Evolutionary conservation across 139 green algal species (phyloP).

Genomic region (Auxenochlorella pyrenoidosa): DNA sequence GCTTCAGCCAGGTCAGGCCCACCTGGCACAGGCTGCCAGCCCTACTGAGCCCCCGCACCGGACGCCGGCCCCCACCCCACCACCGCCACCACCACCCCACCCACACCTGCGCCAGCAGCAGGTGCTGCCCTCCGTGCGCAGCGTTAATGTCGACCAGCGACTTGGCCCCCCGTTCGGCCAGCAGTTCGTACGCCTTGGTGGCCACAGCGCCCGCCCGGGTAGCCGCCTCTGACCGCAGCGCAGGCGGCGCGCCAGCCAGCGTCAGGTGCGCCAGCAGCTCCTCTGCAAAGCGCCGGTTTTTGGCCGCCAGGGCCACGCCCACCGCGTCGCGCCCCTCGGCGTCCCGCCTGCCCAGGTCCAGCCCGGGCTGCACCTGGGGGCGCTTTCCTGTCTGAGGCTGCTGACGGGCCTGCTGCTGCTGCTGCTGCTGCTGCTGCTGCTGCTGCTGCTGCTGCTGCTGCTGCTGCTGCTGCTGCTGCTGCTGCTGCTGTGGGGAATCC

Average conservation of each 20-base stretch:
- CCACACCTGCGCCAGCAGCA: conserved; percentile 1
- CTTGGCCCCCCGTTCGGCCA: not conserved
- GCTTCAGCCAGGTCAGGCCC: too few species aligned
- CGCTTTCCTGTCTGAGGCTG: not conserved
- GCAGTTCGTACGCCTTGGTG: not conserved
- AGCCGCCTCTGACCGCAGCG: not conserved
- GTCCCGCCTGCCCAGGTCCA: conserved; percentile 3
- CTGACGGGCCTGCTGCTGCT: not conserved
- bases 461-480: not conserved
- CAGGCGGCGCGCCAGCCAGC: not conserved
- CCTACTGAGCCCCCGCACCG: too few species aligned
- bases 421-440: not conserved
- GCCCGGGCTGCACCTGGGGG: not conserved
- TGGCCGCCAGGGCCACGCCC: not conserved
- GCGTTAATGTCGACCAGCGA: not conserved
- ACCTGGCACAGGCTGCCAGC: too few species aligned
- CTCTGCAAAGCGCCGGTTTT: conserved; percentile 11
- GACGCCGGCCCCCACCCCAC: too few species aligned
- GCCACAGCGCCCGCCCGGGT: not conserved
- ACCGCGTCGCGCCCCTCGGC: not conserved
- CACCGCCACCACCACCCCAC: too few species aligned
- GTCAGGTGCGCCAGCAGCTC: not conserved
- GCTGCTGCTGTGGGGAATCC: too few species aligned
- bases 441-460: too few species aligned
- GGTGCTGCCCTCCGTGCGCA: not conserved